These are phyloP conservation scores for Diversispora eburnea DNA, from an alignment of 192 early-diverging fungal genomes.

Conservation along the genomic window DNA sequence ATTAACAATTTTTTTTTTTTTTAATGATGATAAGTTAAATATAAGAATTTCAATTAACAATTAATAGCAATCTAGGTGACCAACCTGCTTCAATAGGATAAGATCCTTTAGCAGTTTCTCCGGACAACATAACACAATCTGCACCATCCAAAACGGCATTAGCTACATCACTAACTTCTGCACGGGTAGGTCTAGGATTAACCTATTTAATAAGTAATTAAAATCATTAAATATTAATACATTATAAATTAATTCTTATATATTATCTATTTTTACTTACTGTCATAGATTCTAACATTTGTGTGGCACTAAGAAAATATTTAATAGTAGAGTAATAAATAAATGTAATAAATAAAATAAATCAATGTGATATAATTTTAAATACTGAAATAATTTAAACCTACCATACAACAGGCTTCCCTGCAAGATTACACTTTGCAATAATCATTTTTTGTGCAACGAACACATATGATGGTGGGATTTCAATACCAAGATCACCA, in stretches of 20 bases:
- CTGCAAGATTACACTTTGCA: slow-evolving; percentile 94
- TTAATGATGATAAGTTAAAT: too few relatives aligned
- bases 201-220: slow-evolving; percentile 34
- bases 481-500: slow-evolving; percentile 97
- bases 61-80: too few relatives aligned
- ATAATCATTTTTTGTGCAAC: slow-evolving; percentile 99
- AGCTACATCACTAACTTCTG: slow-evolving; percentile 97
- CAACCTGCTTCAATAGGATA: slow-evolving; percentile 78
- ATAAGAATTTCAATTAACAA: too few relatives aligned
- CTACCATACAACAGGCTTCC: slow-evolving; percentile 90
- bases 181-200: slow-evolving; percentile 98
- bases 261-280: slow-evolving; percentile 33
- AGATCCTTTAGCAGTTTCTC: slow-evolving; percentile 94
- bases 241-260: too few relatives aligned
- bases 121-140: slow-evolving; percentile 98
- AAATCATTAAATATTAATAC: background rate
- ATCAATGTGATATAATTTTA: background rate
- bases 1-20: too few relatives aligned
- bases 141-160: slow-evolving; percentile 97
- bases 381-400: background rate
- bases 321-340: background rate
- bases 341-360: too few relatives aligned
- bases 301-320: slow-evolving; percentile 69
- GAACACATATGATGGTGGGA: slow-evolving; percentile 89
- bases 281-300: slow-evolving; percentile 97